Evolutionary conservation across 257 asterid species (phyloP).

Genomic region (Anisodus acutangulus): DNA sequence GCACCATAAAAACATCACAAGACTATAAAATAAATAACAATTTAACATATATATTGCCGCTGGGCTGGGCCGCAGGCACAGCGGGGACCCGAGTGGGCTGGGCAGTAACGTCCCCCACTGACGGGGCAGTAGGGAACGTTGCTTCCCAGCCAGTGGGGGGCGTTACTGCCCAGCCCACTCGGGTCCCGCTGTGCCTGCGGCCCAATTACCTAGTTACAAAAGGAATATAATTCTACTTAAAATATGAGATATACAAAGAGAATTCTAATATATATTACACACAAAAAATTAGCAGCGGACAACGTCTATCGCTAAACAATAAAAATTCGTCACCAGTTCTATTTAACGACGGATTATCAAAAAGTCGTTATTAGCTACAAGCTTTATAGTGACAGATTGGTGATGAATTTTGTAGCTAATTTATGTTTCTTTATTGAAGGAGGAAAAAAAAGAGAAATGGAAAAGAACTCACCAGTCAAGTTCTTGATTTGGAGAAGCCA

Average conservation of each 20-base stretch:
- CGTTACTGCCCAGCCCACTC: too few relatives aligned
- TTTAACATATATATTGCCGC: not conserved
- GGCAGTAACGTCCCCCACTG: too few relatives aligned
- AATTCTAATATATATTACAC: not conserved
- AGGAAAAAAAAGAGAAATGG: not conserved
- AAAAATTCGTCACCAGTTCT: not conserved
- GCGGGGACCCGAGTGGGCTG: too few relatives aligned
- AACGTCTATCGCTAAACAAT: not conserved
- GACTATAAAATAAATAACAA: not conserved
- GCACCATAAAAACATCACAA: not conserved
- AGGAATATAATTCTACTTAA: too few relatives aligned
- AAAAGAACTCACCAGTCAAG: not conserved
- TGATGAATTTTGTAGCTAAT: not conserved
- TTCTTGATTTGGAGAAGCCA: not conserved
- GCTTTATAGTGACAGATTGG: not conserved
- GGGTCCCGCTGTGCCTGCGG: too few relatives aligned
- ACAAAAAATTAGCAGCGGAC: not conserved
- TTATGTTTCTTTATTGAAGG: not conserved
- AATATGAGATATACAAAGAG: too few relatives aligned
- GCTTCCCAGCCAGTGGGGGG: too few relatives aligned
- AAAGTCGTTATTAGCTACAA: not conserved
- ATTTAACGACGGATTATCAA: not conserved
- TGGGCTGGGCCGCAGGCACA: too few relatives aligned
- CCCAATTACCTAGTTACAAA: too few relatives aligned
- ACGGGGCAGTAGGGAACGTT: too few relatives aligned